These are phyloP conservation scores for Phytophthora idaei DNA, from an alignment of 352 stramenopile genomes.

Conservation along the genomic window DNA sequence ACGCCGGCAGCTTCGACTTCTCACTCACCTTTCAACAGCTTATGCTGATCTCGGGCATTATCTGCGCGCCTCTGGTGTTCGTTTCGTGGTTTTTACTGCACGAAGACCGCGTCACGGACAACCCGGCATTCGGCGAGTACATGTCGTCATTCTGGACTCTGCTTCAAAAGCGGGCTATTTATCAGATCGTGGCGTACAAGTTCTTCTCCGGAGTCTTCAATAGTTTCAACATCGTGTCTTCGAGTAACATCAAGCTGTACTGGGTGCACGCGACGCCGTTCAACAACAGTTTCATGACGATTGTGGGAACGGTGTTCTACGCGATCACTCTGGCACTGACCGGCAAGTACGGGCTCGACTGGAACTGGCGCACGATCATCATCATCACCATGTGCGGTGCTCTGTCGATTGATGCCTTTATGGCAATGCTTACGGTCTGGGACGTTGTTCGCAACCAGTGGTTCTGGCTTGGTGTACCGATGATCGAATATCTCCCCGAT, in stretches of 20 bases:
- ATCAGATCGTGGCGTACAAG: slow-evolving; percentile 59
- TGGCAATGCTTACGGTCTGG: slow-evolving; percentile 62
- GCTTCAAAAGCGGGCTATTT: no score
- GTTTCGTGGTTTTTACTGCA: slow-evolving; percentile 46
- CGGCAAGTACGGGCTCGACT: no score
- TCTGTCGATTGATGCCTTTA: slow-evolving; percentile 49
- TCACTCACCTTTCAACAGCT: slow-evolving; percentile 50
- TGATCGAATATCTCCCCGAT: slow-evolving; percentile 56
- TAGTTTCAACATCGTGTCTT: slow-evolving; percentile 60
- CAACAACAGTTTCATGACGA: slow-evolving; percentile 58
- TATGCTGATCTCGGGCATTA: slow-evolving; percentile 45
- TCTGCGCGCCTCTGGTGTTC: slow-evolving; percentile 39
- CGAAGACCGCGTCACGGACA: slow-evolving; percentile 36
- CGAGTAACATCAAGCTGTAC: slow-evolving; percentile 53
- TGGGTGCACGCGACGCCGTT: slow-evolving; percentile 63
- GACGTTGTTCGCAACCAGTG: slow-evolving; percentile 65
- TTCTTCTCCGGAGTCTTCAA: slow-evolving; percentile 69
- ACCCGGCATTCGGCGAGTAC: slow-evolving; percentile 33
- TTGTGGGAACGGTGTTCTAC: slow-evolving; percentile 55
- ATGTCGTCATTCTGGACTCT: slow-evolving; percentile 57
- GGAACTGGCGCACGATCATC: slow-evolving; percentile 66
- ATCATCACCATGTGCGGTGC: slow-evolving; percentile 41
- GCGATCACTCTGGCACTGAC: no score
- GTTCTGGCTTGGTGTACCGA: slow-evolving; percentile 64
- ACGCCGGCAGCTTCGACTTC: slow-evolving; percentile 47